Evolutionary conservation across 2,329 filamentous ascomycete species (phyloP).

Genomic region (Colletotrichum phormii): DNA sequence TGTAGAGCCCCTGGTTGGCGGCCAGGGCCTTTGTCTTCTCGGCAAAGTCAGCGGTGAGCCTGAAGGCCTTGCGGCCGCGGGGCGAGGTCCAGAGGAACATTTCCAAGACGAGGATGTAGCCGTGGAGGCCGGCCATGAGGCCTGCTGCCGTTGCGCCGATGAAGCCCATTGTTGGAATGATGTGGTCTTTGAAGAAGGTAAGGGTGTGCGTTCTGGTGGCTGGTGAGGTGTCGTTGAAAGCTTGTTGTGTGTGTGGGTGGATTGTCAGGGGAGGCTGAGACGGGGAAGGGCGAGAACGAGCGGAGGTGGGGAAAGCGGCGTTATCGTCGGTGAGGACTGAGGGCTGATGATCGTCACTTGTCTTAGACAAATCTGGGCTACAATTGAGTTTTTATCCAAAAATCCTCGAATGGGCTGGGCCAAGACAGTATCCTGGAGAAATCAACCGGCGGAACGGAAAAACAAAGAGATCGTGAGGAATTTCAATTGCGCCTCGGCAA

Average conservation of each 20-base stretch:
- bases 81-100: slow-evolving; percentile 63
- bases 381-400: neutral
- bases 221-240: neutral
- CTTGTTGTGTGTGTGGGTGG: neutral
- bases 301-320: neutral
- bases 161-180: slow-evolving; percentile 44
- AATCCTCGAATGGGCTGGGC: neutral
- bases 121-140: slow-evolving; percentile 55
- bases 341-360: neutral
- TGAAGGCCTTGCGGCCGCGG: slow-evolving; percentile 57
- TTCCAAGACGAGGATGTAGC: slow-evolving; percentile 62
- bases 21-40: slow-evolving; percentile 57
- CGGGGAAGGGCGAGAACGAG: neutral
- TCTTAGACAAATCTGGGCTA: slow-evolving; percentile 2
- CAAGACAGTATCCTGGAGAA: neutral
- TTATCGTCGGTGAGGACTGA: neutral
- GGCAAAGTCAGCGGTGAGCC: slow-evolving; percentile 57
- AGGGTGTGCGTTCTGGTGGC: neutral
- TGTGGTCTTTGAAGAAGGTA: neutral
- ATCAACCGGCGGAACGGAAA: slow-evolving; percentile 32
- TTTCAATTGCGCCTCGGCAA: neutral
- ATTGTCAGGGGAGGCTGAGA: neutral
- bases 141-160: slow-evolving; percentile 49
- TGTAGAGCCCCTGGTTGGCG: slow-evolving; percentile 65
- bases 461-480: slow-evolving; percentile 13